Percentiles rank a stretch among this genome's conserved stretches.
Evolutionary conservation across 148 eudicot species (phyloP).

Genomic region (Cornus florida): DNA sequence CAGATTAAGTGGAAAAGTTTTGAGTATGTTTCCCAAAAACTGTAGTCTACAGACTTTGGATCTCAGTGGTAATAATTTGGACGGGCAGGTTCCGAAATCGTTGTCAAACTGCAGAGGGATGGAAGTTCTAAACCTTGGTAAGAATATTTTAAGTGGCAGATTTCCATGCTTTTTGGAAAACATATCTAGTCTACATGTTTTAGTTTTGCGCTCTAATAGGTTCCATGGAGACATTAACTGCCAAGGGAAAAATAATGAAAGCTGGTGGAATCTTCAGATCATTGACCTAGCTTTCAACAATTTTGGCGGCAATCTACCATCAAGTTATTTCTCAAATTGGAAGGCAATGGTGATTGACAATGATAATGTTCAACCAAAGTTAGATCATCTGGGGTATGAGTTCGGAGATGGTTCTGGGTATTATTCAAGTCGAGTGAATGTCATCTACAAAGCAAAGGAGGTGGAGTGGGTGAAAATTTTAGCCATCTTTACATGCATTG

Average conservation of each 20-base stretch:
- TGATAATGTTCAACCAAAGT: background rate
- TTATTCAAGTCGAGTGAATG: slow-evolving; percentile 12
- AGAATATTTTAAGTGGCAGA: slow-evolving; percentile 19
- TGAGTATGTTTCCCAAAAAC: background rate
- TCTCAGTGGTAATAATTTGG: slow-evolving; percentile 15
- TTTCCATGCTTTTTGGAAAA: slow-evolving; percentile 25
- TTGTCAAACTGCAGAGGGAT: slow-evolving; percentile 16
- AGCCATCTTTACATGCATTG: slow-evolving; percentile 22
- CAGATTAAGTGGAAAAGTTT: slow-evolving; percentile 5
- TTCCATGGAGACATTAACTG: slow-evolving; percentile 15
- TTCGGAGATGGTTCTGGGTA: background rate
- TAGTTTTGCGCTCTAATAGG: slow-evolving; percentile 18
- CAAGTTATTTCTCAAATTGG: background rate
- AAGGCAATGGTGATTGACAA: background rate
- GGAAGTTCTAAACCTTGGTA: slow-evolving; percentile 22
- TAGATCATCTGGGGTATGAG: background rate
- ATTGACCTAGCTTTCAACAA: slow-evolving; percentile 29
- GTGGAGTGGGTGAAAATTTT: slow-evolving; percentile 15
- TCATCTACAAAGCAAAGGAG: slow-evolving; percentile 20
- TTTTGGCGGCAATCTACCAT: slow-evolving; percentile 14
- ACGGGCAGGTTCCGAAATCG: slow-evolving; percentile 20
- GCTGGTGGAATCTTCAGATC: slow-evolving; percentile 28
- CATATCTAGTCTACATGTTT: slow-evolving; percentile 16
- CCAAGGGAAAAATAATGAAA: background rate
- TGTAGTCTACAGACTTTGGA: slow-evolving; percentile 11